phyloP scores from a whole-genome alignment of 1,284 basidiomycete genomes.

The Leccinum fuscescens region DNA sequence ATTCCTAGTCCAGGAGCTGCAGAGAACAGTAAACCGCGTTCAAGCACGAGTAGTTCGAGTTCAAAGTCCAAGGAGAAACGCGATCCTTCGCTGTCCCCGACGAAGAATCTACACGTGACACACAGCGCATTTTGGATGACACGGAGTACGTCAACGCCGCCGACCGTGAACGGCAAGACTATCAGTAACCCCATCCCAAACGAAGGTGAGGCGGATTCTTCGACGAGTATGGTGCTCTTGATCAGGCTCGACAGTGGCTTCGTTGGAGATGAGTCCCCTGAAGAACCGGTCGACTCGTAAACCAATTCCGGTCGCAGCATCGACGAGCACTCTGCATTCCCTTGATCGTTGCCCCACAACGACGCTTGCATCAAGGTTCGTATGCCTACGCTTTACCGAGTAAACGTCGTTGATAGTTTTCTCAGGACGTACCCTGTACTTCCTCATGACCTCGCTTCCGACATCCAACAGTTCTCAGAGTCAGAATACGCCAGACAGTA shows the following conservation, averaged over 20 bases:
- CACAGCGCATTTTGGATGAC: slow-evolving; percentile 37
- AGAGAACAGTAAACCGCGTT: slow-evolving; percentile 30
- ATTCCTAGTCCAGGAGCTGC: slow-evolving; percentile 5
- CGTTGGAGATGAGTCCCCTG: slow-evolving; percentile 68
- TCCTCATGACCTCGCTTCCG: slow-evolving; percentile 73
- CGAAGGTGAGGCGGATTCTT: slow-evolving; percentile 44
- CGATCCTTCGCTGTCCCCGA: slow-evolving; percentile 41
- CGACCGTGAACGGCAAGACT: slow-evolving; percentile 54
- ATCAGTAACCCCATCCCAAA: slow-evolving; percentile 68
- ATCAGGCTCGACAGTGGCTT: slow-evolving; percentile 51
- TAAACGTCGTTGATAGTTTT: slow-evolving; percentile 8
- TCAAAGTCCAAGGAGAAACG: slow-evolving; percentile 32
- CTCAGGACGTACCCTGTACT: slow-evolving; percentile 47
- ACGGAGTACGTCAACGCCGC: slow-evolving; percentile 38
- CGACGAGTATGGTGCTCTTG: slow-evolving; percentile 9
- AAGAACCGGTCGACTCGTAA: slow-evolving; percentile 59
- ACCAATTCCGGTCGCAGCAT: slow-evolving; percentile 64
- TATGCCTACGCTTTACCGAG: slow-evolving; percentile 3
- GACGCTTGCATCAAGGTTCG: slow-evolving; percentile 66
- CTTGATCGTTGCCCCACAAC: slow-evolving; percentile 34
- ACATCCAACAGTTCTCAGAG: slow-evolving; percentile 82
- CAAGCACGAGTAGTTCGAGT: slow-evolving; percentile 33
- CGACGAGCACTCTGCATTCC: slow-evolving; percentile 21
- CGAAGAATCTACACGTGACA: slow-evolving; percentile 36
- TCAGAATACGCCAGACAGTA: slow-evolving; percentile 83